These are phyloP conservation scores for Hygrophorus pudorinus DNA, from an alignment of 768 basidiomycete species.

Conservation along the genomic window DNA sequence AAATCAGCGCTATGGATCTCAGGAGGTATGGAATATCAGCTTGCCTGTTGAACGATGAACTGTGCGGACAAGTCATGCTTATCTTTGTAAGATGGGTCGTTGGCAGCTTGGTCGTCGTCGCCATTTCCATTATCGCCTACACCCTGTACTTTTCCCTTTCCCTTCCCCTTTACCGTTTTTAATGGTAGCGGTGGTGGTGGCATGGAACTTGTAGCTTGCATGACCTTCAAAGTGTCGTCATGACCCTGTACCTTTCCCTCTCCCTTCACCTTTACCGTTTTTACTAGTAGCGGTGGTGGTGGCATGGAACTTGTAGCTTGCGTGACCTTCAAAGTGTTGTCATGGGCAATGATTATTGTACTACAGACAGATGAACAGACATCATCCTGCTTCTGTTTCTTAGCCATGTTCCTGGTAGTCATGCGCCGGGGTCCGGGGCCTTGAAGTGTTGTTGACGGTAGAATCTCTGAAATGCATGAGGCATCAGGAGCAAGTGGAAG, in stretches of 20 bases:
- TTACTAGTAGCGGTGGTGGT: conserved; percentile 6
- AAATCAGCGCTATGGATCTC: no score
- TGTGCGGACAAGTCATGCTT: conserved; percentile 7
- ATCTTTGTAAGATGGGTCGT: conserved; percentile 8
- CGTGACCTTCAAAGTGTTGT: conserved; percentile 3
- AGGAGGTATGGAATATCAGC: conserved; percentile 7
- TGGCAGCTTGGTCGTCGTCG: conserved; percentile 1
- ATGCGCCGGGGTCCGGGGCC: conserved; percentile 2
- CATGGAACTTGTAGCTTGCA: conserved; percentile 5
- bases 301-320: conserved; percentile 5
- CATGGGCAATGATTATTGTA: conserved; percentile 4
- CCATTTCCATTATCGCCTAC: conserved; percentile 6
- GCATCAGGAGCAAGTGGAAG: conserved; percentile 5
- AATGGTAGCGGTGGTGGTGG: conserved; percentile 7
- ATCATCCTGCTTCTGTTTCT: no score
- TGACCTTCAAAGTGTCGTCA: conserved; percentile 2
- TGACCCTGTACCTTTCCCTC: no score
- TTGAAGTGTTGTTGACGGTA: conserved; percentile 1
- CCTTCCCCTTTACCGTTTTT: conserved; percentile 6
- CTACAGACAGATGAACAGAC: conserved; percentile 5
- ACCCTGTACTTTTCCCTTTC: conserved; percentile 7
- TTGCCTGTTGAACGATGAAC: conserved; percentile 10
- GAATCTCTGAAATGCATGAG: neutral
- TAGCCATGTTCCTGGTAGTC: neutral
- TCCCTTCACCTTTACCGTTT: conserved; percentile 4